phyloP scores from a whole-genome alignment of 306 rosid species.

The Vigna angularis region DNA sequence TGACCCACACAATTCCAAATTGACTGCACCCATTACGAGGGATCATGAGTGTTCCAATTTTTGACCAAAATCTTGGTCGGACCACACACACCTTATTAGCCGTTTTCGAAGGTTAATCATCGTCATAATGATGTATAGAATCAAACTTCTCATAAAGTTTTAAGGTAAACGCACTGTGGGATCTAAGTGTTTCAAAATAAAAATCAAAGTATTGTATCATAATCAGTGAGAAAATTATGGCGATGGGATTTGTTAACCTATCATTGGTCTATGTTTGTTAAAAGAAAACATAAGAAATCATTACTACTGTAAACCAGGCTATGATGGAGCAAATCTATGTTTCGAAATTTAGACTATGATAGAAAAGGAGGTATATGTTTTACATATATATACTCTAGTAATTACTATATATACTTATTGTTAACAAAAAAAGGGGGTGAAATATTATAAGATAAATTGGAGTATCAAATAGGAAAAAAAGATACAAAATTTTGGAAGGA shows the following conservation, averaged over 20 bases:
- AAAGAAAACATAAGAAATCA: not conserved
- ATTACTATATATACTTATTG: too few relatives aligned
- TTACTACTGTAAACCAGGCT: not conserved
- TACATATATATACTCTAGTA: too few relatives aligned
- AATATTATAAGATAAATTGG: too few relatives aligned
- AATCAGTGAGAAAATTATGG: slow-evolving; percentile 9
- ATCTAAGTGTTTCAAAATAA: too few relatives aligned
- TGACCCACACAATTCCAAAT: slow-evolving; percentile 40
- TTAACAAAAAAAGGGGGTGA: too few relatives aligned
- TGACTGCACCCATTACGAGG: slow-evolving; percentile 75
- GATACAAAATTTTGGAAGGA: not conserved
- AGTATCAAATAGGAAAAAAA: too few relatives aligned
- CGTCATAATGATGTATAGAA: not conserved
- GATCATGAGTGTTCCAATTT: slow-evolving; percentile 9
- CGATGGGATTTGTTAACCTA: not conserved
- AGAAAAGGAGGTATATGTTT: not conserved
- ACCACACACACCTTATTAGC: slow-evolving; percentile 46
- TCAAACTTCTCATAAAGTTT: not conserved
- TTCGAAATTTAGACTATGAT: slow-evolving; percentile 2
- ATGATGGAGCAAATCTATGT: not conserved
- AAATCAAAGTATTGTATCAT: not conserved
- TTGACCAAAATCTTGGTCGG: slow-evolving; percentile 57
- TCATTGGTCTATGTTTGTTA: not conserved
- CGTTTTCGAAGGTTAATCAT: not conserved
- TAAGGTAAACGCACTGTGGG: not conserved